Base-by-base conservation (phyloP, 371 early-diverging fungal species). In the Syncephalastrum sp. region DNA sequence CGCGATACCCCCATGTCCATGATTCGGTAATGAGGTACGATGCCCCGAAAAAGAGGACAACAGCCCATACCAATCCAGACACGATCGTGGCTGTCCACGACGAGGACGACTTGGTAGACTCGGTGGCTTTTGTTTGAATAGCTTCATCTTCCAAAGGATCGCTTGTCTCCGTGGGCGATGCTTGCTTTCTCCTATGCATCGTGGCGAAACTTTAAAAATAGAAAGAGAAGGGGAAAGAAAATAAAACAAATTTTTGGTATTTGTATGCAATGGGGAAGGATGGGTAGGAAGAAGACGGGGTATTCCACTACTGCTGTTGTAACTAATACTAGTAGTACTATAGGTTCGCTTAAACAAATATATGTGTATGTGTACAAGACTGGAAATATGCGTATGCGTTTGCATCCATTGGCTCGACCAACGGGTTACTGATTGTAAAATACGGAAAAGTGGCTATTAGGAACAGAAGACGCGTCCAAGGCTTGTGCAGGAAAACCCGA, bases 11-110 rank as follows among this genome's bases (percentile, higher is more conserved):
- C 90, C 90, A 92, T 16, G 85, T 76, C 80, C 85, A 87, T 0
- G 88, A 76, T 53, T 91, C 91, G 2, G 93, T 91, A 60, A 91
- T 74, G 50, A 91, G 61, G 61, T 88, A 91, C 2, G 90, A 90
- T 2, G 74, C 60, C 16, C 82, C 50, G 61, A 86, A 81, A 64
- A 82, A 77, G 43, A 84, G 62, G 25, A 82, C 45, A 29, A 83
- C 27, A 14, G 29, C 13, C 79, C 79, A 79, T 1, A 60, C 24
- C 15, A 75, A 16, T 3, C 46, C 63, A 25, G 61, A 61, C 6
- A 72, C 43, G 21, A 57, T 44, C 38, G 29, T 57, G 29, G 6
- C 29, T 29, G 29, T 29, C 29, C 29, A 29, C 29, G 38, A 29
- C 6, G 29, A 29, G 6, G 29, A 29, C 4, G 29, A 29, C 29